Conservation (phyloP, 2,329 filamentous ascomycete genomes). For the Penicillium freii region DNA sequence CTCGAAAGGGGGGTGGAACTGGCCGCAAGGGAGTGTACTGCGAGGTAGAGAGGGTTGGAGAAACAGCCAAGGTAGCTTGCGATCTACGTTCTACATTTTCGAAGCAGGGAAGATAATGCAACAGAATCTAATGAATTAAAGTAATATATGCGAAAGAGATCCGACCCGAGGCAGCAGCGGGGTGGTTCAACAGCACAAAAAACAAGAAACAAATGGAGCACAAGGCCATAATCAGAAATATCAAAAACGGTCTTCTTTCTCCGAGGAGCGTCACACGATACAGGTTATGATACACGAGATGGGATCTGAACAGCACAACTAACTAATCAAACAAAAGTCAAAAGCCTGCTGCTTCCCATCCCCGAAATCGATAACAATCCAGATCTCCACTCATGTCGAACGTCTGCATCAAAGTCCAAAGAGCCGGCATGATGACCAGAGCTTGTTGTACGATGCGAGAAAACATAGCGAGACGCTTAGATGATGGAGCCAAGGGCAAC, state of each 20-base stretch:
- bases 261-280: constrained; percentile 31
- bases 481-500: constrained; percentile 40
- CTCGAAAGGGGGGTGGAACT: not conserved
- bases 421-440: constrained; percentile 3
- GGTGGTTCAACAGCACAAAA: constrained; percentile 11
- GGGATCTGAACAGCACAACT: constrained; percentile 18
- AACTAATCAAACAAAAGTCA: constrained; percentile 18
- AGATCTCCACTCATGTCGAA: constrained; percentile 1
- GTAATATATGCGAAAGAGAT: constrained; percentile 16
- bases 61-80: accelerated
- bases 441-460: constrained; percentile 16
- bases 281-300: constrained; percentile 30
- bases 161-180: constrained; percentile 16
- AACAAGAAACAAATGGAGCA: not conserved
- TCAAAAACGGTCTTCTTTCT: constrained; percentile 33
- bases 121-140: constrained; percentile 19
- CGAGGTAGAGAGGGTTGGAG: accelerated
- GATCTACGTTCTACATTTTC: accelerated
- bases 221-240: not conserved
- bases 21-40: not conserved
- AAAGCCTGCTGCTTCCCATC: constrained; percentile 19
- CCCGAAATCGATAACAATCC: constrained; percentile 21
- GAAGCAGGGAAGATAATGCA: not conserved
- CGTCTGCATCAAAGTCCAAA: not conserved
- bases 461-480: constrained; percentile 28